Base-by-base conservation (phyloP, 1,139 yeast genomes). In the Yamadazyma triangularis region DNA sequence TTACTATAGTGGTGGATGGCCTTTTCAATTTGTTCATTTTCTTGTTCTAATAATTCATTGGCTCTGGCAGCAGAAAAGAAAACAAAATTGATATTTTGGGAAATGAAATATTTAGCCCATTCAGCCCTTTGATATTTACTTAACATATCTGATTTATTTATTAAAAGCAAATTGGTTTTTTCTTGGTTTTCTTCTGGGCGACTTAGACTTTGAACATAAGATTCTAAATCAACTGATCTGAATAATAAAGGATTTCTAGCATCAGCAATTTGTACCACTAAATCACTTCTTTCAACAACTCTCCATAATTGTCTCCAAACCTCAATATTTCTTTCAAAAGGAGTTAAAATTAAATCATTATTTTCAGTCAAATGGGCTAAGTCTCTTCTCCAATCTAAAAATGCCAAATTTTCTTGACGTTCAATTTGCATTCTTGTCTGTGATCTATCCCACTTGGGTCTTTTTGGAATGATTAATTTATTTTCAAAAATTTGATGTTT, bases 251-350 rank as follows among this genome's bases (percentile, higher is more conserved):
- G 98, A 51, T 86, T 88, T 60, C 99, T 73, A 7, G 97, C 97
- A 64, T 93, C 99, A 20, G 91, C 98, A 64, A 93, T 93, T 56
- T 93, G 99, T 4, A 93, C 97, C 27, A 93, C 77, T 47, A 93
- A 70, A 58, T 91, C 96, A 29, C 93, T 84, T 52, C 98, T 75
- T 56, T 93, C 99, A 12, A 89, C 87, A 31, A 93, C 99, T 61
- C 99, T 74, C 99, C 99, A 93, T 45, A 93, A 66, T 60, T 93
- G 99, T 55, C 93, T 79, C 99, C 99, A 93, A 38, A 93, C 97
- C 65, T 91, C 96, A 45, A 93, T 70, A 54, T 93, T 93, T 60
- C 98, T 77, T 63, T 93, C 99, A 53, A 91, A 93, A 2, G 99
- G 99, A 0, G 99, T 93, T 56, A 93, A 70, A 40, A 89, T 65